Evolutionary conservation across 768 basidiomycete species (phyloP), one percentile per base, ranked within the genome.

Genomic region (Agrocybe praecox): DNA sequence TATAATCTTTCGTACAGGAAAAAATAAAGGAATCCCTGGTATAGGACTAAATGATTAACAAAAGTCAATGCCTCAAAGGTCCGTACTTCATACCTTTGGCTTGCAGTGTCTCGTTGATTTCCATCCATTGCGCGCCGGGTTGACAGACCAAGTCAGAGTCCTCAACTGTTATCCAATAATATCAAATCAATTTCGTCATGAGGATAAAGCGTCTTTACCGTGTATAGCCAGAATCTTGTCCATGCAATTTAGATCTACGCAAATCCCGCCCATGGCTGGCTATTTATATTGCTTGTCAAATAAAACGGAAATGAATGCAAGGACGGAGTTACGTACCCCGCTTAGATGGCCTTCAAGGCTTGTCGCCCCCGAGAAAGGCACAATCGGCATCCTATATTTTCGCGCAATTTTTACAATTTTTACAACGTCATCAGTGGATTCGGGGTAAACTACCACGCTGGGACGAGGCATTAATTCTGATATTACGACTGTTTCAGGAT

Each of bases 351-450:
- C 92, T 67, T 95, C 94, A 21, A 96, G 69, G 62, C 83, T 86
- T 0, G 94, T 96, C 1, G 87, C 94, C 11, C 91, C 94, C 0
- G 87, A 86, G 69, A 88, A 94, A 2, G 92, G 82, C 1, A 82
- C 83, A 19, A 96, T 69, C 0, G 94, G 94, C 75, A 96, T 88
- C 24, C 76, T 77, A 72, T 87, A 88, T 69, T 87, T 87, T 43
- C 78, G 80, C 3, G 94, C 89, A 46, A 90, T 80, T 58, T 87
- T 83, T 47, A 96, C 88, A 49, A 94, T 80, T 62, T 83, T 79
- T 42, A 88, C 87, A 1, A 96, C 92, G 63, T 96, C 93, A 59
- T 91, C 89, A 0, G 94, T 95, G 23, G 77, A 81, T 15, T 70
- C 62, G 0, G 88, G 88, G 63, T 84, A 87, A 2, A 89, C 83